Base-by-base conservation (phyloP, 192 early-diverging fungal species). In the Jimgerdemannia flammicorona region DNA sequence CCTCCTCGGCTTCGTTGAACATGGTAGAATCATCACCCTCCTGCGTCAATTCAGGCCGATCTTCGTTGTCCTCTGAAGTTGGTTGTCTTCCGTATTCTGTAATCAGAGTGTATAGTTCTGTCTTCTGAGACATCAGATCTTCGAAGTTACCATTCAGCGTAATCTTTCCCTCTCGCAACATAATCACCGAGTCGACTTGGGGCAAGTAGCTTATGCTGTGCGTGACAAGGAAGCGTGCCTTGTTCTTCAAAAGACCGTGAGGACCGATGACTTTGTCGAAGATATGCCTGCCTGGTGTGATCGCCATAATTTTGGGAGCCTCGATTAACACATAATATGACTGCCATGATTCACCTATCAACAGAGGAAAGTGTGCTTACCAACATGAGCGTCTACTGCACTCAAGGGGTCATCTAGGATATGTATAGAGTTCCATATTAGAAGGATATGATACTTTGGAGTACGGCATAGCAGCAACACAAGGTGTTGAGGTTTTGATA, bases 251-350 rank as follows among this genome's bases (percentile, higher is more conserved):
- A 67, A 98, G 74, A 11, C 96, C 96, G n/a, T 90, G 83, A 44
- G 94, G 92, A 18, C 96, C 96, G 70, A 99, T 83, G 1, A 96
- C 94, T 49, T 95, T 78, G 70, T 97, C 91, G 80, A 97, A 97
- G 39, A 99, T 91, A 68, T 93, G 90, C 3, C 86, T 78, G 49
- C 49, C 49, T 54, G 49, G 49, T n/a, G n/a, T n/a, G n/a, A n/a
- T n/a, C n/a, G n/a, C n/a, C n/a, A n/a, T n/a, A n/a, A n/a, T n/a
- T n/a, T n/a, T n/a, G n/a, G n/a, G n/a, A n/a, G n/a, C n/a, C n/a
- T n/a, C n/a, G n/a, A n/a, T n/a, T n/a, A n/a, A n/a, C n/a, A n/a
- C n/a, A n/a, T n/a, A n/a, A n/a, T n/a, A n/a, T n/a, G n/a, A n/a
- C n/a, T n/a, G n/a, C n/a, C n/a, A n/a, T n/a, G n/a, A n/a, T n/a